A percentile compares a stretch with the other conserved stretches of the same genome.
These are phyloP conservation scores for Globisporangium emineosum DNA, from an alignment of 352 stramenopile genomes.

Conservation along the genomic window DNA sequence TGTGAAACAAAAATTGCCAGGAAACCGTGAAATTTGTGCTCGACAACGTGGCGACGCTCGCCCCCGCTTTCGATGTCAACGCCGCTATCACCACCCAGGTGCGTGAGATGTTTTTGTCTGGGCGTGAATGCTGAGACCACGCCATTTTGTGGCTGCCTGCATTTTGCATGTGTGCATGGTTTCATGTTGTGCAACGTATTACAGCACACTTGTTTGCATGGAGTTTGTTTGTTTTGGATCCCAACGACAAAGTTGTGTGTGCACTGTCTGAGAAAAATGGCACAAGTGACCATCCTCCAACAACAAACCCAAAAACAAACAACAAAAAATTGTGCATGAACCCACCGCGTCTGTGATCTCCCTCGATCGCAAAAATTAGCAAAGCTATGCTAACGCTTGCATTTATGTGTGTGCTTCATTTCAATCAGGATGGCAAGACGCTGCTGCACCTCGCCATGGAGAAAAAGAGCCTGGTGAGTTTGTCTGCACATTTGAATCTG, in stretches of 20 bases:
- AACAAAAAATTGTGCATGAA: neutral
- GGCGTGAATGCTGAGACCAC: neutral
- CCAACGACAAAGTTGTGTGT: neutral
- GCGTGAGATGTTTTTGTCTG: neutral
- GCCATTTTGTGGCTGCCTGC: neutral
- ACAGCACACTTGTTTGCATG: neutral
- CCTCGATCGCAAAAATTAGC: neutral
- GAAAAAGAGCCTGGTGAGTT: constrained; percentile 27
- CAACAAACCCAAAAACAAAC: neutral
- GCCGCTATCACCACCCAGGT: neutral
- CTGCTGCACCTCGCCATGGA: constrained; percentile 28
- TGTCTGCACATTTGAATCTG: constrained; percentile 2
- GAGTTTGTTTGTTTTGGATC: neutral
- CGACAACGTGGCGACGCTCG: constrained; percentile 1
- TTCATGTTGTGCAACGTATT: constrained; percentile 1
- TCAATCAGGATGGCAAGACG: constrained; percentile 30
- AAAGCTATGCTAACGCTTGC: neutral
- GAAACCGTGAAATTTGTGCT: constrained; percentile 15
- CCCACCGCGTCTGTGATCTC: neutral
- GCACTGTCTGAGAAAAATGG: neutral
- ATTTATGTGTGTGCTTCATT: neutral
- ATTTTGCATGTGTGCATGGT: neutral
- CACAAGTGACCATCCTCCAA: neutral
- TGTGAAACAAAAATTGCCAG: constrained; percentile 10
- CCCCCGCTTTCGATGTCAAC: constrained; percentile 12